phyloP scores from a whole-genome alignment of 345 rosid genomes.

The rapeseed (Brassica napus) region DNA sequence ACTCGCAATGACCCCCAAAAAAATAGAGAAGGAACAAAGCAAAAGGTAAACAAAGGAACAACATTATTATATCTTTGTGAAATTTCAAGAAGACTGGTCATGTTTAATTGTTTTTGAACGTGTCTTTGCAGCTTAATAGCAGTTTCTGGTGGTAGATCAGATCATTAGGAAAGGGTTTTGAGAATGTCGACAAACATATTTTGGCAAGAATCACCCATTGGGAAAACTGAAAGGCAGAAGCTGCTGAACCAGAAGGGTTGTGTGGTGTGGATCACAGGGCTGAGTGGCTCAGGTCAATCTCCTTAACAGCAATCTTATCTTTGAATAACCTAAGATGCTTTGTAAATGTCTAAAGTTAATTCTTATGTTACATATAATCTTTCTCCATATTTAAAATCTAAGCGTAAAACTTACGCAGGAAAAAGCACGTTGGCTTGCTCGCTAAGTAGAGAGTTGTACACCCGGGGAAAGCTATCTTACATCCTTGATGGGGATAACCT shows the following conservation, averaged over 20 bases:
- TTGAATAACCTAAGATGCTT: neutral
- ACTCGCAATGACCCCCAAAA: slow-evolving; percentile 9
- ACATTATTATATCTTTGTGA: neutral
- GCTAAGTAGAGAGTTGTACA: slow-evolving; percentile 62
- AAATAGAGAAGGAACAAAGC: neutral
- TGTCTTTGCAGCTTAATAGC: slow-evolving; percentile 12
- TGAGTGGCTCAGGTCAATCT: slow-evolving; percentile 86
- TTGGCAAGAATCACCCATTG: slow-evolving; percentile 90
- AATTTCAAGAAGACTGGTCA: neutral
- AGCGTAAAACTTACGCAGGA: slow-evolving; percentile 47
- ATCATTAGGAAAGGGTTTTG: slow-evolving; percentile 6
- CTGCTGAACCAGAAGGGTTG: slow-evolving; percentile 83
- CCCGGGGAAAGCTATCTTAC: slow-evolving; percentile 73
- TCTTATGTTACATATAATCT: neutral
- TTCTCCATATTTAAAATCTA: too few species aligned
- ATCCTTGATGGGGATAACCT: slow-evolving; percentile 92
- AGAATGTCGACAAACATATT: slow-evolving; percentile 82
- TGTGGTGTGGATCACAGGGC: slow-evolving; percentile 95
- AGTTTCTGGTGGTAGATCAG: slow-evolving; percentile 20
- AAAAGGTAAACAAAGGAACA: neutral
- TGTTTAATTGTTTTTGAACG: neutral
- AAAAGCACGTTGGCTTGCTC: slow-evolving; percentile 93
- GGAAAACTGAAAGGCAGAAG: slow-evolving; percentile 74
- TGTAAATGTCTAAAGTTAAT: neutral
- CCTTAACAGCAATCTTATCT: neutral